These are phyloP conservation scores for Inga oerstediana DNA, from an alignment of 306 rosid species.

Conservation along the genomic window DNA sequence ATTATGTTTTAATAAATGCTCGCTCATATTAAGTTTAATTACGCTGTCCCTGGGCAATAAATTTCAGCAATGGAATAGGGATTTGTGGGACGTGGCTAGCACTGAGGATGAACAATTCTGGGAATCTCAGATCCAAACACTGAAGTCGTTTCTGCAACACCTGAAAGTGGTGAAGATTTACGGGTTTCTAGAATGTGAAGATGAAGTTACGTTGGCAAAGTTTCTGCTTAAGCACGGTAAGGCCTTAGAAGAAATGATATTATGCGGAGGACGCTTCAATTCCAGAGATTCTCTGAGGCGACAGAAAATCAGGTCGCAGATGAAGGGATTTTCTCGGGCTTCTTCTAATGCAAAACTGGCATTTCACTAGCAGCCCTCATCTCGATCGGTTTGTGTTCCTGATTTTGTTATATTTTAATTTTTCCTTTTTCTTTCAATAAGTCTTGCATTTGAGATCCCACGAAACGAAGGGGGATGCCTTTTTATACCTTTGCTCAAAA, in stretches of 20 bases:
- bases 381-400: background rate
- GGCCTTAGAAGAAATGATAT: slow-evolving; percentile 61
- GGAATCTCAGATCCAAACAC: slow-evolving; percentile 62
- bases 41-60: background rate
- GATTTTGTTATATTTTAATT: background rate
- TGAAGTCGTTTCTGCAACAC: slow-evolving; percentile 60
- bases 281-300: slow-evolving; percentile 58
- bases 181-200: slow-evolving; percentile 71
- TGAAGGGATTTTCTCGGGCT: slow-evolving; percentile 76
- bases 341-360: slow-evolving; percentile 72
- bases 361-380: slow-evolving; percentile 39
- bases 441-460: background rate
- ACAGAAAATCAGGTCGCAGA: slow-evolving; percentile 58
- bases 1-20: background rate
- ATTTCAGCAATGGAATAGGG: slow-evolving; percentile 74
- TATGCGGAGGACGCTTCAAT: slow-evolving; percentile 46
- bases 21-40: slow-evolving; percentile 16
- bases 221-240: slow-evolving; percentile 79
- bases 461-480: background rate
- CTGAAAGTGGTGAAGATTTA: slow-evolving; percentile 67
- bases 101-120: slow-evolving; percentile 71
- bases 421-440: slow-evolving; percentile 6
- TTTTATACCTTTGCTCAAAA: background rate
- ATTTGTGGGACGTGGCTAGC: slow-evolving; percentile 60
- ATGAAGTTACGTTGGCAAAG: slow-evolving; percentile 74